phyloP scores from a whole-genome alignment of 2,329 filamentous ascomycete genomes.

The Xylaria polymorpha region DNA sequence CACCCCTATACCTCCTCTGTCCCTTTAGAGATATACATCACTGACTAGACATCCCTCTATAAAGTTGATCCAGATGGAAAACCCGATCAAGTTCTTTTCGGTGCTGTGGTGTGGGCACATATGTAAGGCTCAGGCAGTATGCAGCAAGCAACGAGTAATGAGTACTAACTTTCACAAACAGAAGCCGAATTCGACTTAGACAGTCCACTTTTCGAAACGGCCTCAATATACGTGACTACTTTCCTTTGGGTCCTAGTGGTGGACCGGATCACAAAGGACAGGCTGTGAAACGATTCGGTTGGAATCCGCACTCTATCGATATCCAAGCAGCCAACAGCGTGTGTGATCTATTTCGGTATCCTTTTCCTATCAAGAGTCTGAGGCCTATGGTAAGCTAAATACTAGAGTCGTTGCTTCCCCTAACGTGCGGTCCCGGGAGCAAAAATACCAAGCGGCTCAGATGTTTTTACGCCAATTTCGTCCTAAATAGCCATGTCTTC shows the following conservation, averaged over 20 bases:
- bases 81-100: conserved; percentile 54
- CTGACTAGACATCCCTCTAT: conserved; percentile 17
- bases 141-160: not conserved
- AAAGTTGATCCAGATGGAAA: conserved; percentile 52
- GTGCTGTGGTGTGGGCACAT: conserved; percentile 52
- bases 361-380: conserved; percentile 48
- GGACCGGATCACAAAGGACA: conserved; percentile 47
- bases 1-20: not conserved
- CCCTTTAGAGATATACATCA: not conserved
- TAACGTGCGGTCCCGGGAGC: too few relatives aligned
- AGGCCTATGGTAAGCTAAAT: conserved; percentile 40
- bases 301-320: conserved; percentile 48
- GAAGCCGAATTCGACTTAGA: conserved; percentile 47
- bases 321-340: conserved; percentile 50
- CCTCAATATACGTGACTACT: conserved; percentile 49
- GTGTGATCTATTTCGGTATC: conserved; percentile 49
- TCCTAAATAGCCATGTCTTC: too few relatives aligned
- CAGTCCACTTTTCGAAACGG: conserved; percentile 44
- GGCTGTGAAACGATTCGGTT: conserved; percentile 47
- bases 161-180: conserved; percentile 31
- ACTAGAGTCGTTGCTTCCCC: not conserved
- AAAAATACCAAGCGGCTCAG: not conserved
- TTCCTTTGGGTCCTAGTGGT: conserved; percentile 45
- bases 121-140: conserved; percentile 47
- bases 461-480: not conserved